Evolutionary conservation across 2,329 filamentous ascomycete species (phyloP).

Genomic region (Cytospora leucostoma): DNA sequence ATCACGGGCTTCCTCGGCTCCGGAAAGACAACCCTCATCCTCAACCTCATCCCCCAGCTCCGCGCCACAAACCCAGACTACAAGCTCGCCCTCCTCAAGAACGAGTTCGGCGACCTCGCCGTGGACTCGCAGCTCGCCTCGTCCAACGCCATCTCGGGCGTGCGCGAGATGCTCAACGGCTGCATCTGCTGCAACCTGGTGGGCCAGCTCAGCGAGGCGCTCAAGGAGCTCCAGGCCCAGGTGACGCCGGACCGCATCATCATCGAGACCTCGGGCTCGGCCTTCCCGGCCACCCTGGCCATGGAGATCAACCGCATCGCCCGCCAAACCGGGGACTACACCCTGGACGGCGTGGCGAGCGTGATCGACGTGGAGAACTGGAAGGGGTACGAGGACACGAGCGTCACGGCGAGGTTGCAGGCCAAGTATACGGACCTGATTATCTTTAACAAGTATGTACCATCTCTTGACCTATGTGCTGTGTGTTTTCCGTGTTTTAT

Average conservation of each 20-base stretch:
- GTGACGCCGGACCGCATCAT: conserved; percentile 78
- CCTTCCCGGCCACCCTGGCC: conserved; percentile 84
- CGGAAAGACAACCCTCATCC: conserved; percentile 93
- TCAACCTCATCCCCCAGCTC: conserved; percentile 91
- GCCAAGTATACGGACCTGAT: conserved; percentile 88
- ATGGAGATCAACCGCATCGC: conserved; percentile 85
- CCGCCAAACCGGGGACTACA: conserved; percentile 67
- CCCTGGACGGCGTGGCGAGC: conserved; percentile 83
- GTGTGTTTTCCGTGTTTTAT: not conserved
- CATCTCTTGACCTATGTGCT: not conserved
- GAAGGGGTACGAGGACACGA: conserved; percentile 88
- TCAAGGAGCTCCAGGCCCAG: conserved; percentile 67
- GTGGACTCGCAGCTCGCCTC: conserved; percentile 90
- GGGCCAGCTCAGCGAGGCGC: conserved; percentile 80
- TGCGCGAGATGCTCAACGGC: conserved; percentile 90
- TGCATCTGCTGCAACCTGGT: conserved; percentile 99
- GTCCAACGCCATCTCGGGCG: conserved; percentile 79
- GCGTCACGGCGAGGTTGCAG: conserved; percentile 85
- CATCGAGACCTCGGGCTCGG: conserved; percentile 88
- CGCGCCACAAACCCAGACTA: conserved; percentile 70
- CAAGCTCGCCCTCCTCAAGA: conserved; percentile 92
- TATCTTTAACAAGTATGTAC: conserved; percentile 75
- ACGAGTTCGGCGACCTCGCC: conserved; percentile 94
- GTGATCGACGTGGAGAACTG: conserved; percentile 96
- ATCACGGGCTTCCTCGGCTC: conserved; percentile 95